A percentile compares a stretch with the other conserved stretches of the same genome.
Evolutionary conservation across 768 basidiomycete genomes (phyloP).

Genomic region (Jaapia argillacea): DNA sequence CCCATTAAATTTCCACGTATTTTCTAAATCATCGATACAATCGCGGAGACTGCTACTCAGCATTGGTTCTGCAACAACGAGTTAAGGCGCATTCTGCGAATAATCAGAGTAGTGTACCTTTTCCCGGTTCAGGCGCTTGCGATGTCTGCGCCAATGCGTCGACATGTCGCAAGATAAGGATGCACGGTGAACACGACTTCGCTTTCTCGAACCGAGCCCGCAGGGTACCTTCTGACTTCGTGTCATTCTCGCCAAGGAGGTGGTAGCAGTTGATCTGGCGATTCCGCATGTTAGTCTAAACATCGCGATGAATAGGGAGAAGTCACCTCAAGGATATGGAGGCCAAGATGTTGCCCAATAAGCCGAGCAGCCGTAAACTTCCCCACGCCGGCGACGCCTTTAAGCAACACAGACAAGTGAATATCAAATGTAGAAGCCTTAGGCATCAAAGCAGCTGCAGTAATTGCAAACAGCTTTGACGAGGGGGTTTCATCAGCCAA

Average conservation of each 20-base stretch:
- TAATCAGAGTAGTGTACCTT: slow-evolving; percentile 37
- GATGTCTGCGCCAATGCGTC: slow-evolving; percentile 71
- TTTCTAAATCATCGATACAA: slow-evolving; percentile 45
- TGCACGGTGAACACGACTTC: slow-evolving; percentile 68
- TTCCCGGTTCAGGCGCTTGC: slow-evolving; percentile 52
- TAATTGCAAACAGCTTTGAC: no score
- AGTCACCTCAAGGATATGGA: slow-evolving; percentile 71
- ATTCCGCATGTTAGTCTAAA: not conserved
- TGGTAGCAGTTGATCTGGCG: slow-evolving; percentile 80
- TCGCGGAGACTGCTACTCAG: slow-evolving; percentile 52
- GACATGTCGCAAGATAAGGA: slow-evolving; percentile 69
- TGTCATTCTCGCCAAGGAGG: slow-evolving; percentile 66
- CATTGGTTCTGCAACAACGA: slow-evolving; percentile 35
- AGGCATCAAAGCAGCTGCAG: no score
- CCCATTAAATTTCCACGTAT: slow-evolving; percentile 47
- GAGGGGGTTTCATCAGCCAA: no score
- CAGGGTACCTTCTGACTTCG: slow-evolving; percentile 65
- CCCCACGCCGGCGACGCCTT: slow-evolving; percentile 73
- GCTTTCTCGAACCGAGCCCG: slow-evolving; percentile 72
- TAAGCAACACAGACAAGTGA: slow-evolving; percentile 62
- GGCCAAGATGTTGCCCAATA: slow-evolving; percentile 54
- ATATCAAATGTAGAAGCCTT: slow-evolving; percentile 58
- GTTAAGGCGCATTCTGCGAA: not conserved
- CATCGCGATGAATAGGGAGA: not conserved
- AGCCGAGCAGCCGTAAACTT: slow-evolving; percentile 57